Evolutionary conservation across 2,329 filamentous ascomycete species (phyloP).

Genomic region (Phyllachora maydis): DNA sequence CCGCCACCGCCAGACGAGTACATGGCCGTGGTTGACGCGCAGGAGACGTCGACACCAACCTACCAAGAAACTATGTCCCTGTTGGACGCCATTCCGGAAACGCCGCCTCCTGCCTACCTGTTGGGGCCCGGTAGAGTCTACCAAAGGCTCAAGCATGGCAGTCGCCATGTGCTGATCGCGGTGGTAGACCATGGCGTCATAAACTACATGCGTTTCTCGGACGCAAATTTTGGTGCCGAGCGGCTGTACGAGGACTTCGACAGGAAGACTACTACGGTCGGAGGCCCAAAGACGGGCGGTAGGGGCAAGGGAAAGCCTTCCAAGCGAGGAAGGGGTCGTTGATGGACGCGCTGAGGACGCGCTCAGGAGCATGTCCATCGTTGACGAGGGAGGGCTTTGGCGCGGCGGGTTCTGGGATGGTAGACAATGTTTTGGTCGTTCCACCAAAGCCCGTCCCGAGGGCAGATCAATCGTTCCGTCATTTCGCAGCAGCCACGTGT

Average conservation of each 20-base stretch:
- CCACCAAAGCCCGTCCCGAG: no score
- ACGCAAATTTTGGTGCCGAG: conserved; percentile 63
- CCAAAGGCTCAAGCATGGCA: conserved; percentile 63
- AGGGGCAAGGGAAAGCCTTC: no score
- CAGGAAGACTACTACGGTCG: conserved; percentile 12
- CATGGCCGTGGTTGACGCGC: conserved; percentile 62
- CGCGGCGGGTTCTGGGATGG: no score
- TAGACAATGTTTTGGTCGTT: no score
- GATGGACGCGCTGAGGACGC: no score
- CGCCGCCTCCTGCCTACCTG: conserved; percentile 27
- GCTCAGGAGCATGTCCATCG: no score
- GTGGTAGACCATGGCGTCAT: conserved; percentile 79
- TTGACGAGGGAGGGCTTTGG: no score
- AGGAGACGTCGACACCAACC: conserved; percentile 49
- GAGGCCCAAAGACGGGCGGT: conserved; percentile 14
- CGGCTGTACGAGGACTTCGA: conserved; percentile 42
- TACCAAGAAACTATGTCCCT: conserved; percentile 50
- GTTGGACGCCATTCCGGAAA: conserved; percentile 52
- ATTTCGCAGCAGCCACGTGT: no score
- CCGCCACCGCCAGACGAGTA: conserved; percentile 68
- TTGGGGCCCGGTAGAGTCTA: conserved; percentile 36
- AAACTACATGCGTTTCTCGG: conserved; percentile 66
- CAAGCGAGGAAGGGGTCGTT: conserved; percentile 21
- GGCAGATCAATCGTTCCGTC: no score
- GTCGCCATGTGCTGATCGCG: conserved; percentile 66